phyloP scores from a whole-genome alignment of 108 stramenopile genomes.

The Bacterosira constricta region DNA sequence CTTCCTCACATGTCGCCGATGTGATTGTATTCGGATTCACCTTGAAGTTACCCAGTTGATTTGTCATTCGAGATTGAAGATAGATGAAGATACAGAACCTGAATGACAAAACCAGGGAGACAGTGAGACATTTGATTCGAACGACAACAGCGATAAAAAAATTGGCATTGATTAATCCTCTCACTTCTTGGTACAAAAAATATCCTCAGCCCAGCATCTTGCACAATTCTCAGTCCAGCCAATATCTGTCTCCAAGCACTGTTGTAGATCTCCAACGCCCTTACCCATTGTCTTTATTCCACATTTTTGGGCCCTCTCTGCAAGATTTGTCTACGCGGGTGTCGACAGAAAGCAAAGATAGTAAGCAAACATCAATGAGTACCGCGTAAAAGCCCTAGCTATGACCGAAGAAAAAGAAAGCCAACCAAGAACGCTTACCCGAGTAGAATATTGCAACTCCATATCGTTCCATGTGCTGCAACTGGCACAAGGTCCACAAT shows the following conservation, averaged over 20 bases:
- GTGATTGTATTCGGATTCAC: slow-evolving; percentile 5
- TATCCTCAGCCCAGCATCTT: slow-evolving; percentile 10
- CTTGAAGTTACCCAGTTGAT: slow-evolving; percentile 12
- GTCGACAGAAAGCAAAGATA: not conserved
- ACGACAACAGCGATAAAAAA: too few relatives aligned
- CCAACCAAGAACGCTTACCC: not conserved
- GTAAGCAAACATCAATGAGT: not conserved
- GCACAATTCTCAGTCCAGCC: slow-evolving; percentile 12
- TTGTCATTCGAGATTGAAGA: slow-evolving; percentile 9
- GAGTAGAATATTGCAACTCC: slow-evolving; percentile 14
- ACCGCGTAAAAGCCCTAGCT: too few relatives aligned
- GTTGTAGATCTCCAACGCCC: not conserved
- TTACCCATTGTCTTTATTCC: slow-evolving; percentile 4
- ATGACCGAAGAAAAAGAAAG: not conserved
- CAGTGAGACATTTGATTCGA: not conserved
- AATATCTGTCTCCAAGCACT: not conserved
- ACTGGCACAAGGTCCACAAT: slow-evolving; percentile 4
- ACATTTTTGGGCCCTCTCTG: slow-evolving; percentile 3
- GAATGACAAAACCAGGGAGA: not conserved
- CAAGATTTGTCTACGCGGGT: not conserved
- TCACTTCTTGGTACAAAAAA: not conserved
- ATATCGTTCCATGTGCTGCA: slow-evolving; percentile 25
- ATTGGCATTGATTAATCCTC: too few relatives aligned
- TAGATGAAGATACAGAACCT: slow-evolving; percentile 13
- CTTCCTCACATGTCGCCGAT: slow-evolving; percentile 15